Conservation (phyloP, 2,329 filamentous ascomycete species). For the Ceratocystis harringtonii region DNA sequence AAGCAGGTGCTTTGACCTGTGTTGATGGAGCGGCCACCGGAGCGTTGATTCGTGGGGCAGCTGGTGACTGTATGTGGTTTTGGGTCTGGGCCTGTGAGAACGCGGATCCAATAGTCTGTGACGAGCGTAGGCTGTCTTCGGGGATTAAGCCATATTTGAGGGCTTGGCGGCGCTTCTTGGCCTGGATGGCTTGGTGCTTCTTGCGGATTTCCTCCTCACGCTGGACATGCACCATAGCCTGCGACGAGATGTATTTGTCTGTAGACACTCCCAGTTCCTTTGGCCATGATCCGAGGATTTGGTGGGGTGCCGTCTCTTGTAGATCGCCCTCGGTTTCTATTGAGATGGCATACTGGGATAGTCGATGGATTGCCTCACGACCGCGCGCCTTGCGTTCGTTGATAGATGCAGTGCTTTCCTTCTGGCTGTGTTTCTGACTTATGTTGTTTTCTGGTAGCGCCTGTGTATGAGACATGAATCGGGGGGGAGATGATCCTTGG, state of each 20-base stretch:
- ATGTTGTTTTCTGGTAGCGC: background rate
- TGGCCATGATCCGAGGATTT: constrained; percentile 28
- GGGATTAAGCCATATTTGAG: constrained; percentile 11
- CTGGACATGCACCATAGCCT: background rate
- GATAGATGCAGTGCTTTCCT: background rate
- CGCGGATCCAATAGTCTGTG: constrained; percentile 18
- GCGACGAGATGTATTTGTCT: constrained; percentile 25
- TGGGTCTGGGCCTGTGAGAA: constrained; percentile 17
- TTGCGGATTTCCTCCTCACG: constrained; percentile 11
- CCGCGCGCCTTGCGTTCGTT: constrained; percentile 6
- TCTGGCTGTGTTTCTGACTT: background rate
- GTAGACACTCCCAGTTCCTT: constrained; percentile 25
- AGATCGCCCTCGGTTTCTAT: constrained; percentile 22
- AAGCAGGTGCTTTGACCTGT: background rate
- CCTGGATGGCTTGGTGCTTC: constrained; percentile 12
- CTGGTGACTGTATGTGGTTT: constrained; percentile 22
- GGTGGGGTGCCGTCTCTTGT: constrained; percentile 18
- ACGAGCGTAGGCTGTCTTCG: constrained; percentile 5
- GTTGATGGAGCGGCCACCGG: background rate
- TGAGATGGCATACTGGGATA: constrained; percentile 25
- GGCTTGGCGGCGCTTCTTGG: constrained; percentile 14
- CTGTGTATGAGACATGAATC: background rate
- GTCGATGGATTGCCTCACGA: constrained; percentile 24
- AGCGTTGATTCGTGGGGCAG: constrained; percentile 21
- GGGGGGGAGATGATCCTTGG: background rate